A percentile compares a stretch with the other conserved stretches of the same genome.
Evolutionary conservation across 352 stramenopile species (phyloP).

Genomic region (Halophytophthora polymorphica): DNA sequence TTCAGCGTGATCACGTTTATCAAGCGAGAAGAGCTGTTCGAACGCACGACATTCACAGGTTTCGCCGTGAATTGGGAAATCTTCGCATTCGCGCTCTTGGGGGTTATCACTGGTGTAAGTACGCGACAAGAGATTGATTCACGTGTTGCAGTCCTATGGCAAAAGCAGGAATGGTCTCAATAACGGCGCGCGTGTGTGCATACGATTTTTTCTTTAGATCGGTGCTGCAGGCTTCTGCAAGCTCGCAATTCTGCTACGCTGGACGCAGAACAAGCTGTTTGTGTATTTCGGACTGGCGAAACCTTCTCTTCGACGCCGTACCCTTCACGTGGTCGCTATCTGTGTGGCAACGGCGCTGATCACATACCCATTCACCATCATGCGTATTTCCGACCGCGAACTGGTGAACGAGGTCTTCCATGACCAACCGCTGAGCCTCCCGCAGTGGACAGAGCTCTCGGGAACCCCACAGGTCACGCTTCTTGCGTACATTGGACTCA

Average conservation of each 20-base stretch:
- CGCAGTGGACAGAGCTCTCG: conserved; percentile 49
- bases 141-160: too few relatives aligned
- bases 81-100: conserved; percentile 56
- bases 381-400: conserved; percentile 51
- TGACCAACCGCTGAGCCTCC: conserved; percentile 42
- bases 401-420: conserved; percentile 77
- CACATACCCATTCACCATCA: conserved; percentile 63
- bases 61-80: conserved; percentile 75
- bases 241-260: conserved; percentile 32
- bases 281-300: conserved; percentile 33
- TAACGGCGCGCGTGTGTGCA: neutral
- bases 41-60: conserved; percentile 56
- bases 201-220: conserved; percentile 22
- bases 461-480: conserved; percentile 51
- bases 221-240: conserved; percentile 51
- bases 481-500: conserved; percentile 63
- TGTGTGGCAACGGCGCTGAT: conserved; percentile 43
- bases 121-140: too few relatives aligned
- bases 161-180: too few relatives aligned
- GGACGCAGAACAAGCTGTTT: conserved; percentile 51
- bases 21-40: conserved; percentile 64
- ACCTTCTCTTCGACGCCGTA: conserved; percentile 38
- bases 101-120: conserved; percentile 53
- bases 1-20: conserved; percentile 68
- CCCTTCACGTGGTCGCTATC: conserved; percentile 48